phyloP scores from a whole-genome alignment of 1,284 basidiomycete species.

The Cutaneotrichosporon curvatum region DNA sequence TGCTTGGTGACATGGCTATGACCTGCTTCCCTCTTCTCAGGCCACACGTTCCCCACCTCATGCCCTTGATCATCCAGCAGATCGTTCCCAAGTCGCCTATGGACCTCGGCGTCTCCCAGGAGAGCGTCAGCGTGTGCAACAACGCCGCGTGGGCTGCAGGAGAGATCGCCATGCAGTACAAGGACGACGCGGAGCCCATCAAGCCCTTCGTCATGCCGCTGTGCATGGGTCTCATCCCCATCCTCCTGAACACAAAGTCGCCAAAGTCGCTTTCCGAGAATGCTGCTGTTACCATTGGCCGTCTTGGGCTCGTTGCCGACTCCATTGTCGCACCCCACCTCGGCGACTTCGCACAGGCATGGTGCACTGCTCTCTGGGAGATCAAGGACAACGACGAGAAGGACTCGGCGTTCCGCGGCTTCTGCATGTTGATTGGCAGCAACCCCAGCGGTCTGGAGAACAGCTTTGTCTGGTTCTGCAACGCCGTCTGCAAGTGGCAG shows the following conservation, averaged over 20 bases:
- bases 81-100: conserved; percentile 65
- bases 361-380: conserved; percentile 96
- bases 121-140: conserved; percentile 90
- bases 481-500: conserved; percentile 91
- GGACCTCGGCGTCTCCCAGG: too few relatives aligned
- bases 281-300: conserved; percentile 97
- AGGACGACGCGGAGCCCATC: conserved; percentile 49
- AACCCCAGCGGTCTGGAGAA: conserved; percentile 87
- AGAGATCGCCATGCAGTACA: conserved; percentile 86
- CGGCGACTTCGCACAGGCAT: conserved; percentile 83
- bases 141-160: conserved; percentile 99
- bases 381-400: conserved; percentile 99
- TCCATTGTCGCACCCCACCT: conserved; percentile 80
- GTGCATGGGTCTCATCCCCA: conserved; percentile 82
- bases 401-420: conserved; percentile 96
- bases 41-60: conserved; percentile 75
- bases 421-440: conserved; percentile 90
- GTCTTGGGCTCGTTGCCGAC: conserved; percentile 89
- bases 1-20: conserved; percentile 97
- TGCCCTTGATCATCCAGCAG: conserved; percentile 82
- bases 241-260: conserved; percentile 80
- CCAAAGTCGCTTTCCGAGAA: conserved; percentile 95
- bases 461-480: conserved; percentile 90
- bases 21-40: conserved; percentile 72
- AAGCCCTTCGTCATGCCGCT: conserved; percentile 81